Percentiles rank a stretch among this genome's conserved stretches.
Evolutionary conservation across 495 filamentous ascomycete species (phyloP).

Genomic region (Podospora conica): DNA sequence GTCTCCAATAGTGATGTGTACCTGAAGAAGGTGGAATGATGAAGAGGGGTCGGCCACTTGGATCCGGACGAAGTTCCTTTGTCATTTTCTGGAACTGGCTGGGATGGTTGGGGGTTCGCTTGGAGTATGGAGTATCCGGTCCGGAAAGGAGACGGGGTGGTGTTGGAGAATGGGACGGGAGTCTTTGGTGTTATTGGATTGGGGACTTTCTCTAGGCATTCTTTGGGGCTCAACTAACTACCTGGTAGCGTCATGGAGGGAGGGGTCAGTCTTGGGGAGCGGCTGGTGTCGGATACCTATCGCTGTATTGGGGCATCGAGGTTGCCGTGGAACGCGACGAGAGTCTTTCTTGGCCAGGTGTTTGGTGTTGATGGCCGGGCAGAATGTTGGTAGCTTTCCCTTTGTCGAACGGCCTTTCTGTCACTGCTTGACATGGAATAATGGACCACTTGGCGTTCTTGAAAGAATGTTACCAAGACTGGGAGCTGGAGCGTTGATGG

Average conservation of each 20-base stretch:
- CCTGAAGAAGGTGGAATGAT: conserved; percentile 43
- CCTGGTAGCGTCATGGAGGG: background rate
- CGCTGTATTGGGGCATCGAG: no score
- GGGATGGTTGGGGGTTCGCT: background rate
- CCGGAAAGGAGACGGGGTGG: background rate
- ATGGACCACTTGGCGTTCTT: no score
- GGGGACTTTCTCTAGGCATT: background rate
- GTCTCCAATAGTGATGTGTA: conserved; percentile 41
- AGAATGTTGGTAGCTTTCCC: no score
- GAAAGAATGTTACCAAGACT: no score
- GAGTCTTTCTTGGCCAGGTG: background rate
- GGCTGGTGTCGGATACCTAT: no score
- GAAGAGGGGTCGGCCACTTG: background rate
- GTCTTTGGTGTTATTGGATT: background rate
- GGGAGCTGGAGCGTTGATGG: background rate
- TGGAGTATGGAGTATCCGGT: background rate
- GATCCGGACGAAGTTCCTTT: background rate
- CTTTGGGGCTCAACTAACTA: background rate
- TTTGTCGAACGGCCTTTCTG: no score
- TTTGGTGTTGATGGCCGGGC: no score
- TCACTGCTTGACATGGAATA: no score
- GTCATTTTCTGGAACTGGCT: background rate
- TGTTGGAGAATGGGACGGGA: background rate
- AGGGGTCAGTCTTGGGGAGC: background rate
- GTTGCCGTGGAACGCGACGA: background rate